Percentiles rank a stretch among this genome's conserved stretches.
Conservation (phyloP, 116 monocot species). For the Trichopus zeylanicus region DNA sequence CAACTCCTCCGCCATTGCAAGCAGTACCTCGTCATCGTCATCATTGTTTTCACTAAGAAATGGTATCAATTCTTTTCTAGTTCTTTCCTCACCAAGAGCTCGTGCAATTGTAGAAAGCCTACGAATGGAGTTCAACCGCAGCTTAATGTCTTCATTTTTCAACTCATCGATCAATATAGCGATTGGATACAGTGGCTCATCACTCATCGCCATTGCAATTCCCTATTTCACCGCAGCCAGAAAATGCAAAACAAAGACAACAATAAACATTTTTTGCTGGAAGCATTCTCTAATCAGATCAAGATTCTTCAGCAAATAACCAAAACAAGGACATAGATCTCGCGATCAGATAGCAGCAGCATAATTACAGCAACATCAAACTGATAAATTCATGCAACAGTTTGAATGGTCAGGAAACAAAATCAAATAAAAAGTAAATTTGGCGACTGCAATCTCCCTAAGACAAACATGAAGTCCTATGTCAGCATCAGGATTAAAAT, state of each 20-base stretch:
- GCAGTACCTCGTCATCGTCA: conserved; percentile 93
- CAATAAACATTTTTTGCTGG: background rate
- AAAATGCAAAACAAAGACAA: background rate
- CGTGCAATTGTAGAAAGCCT: conserved; percentile 86
- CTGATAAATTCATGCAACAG: too few species aligned
- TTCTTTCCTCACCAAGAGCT: conserved; percentile 97
- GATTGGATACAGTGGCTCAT: conserved; percentile 87
- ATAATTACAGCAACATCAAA: too few species aligned
- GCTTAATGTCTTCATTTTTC: conserved; percentile 92
- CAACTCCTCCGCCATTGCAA: conserved; percentile 90
- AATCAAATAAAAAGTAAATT: too few species aligned
- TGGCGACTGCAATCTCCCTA: too few species aligned
- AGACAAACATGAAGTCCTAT: too few species aligned
- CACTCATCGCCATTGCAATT: conserved; percentile 61
- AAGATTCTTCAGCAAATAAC: too few species aligned
- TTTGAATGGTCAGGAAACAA: too few species aligned
- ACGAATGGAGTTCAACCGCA: conserved; percentile 86
- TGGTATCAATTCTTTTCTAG: conserved; percentile 88
- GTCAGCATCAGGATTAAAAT: too few species aligned
- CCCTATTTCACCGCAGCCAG: background rate
- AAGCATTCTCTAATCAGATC: too few species aligned
- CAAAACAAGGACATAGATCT: too few species aligned
- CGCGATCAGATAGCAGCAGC: too few species aligned
- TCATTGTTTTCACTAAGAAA: conserved; percentile 93
- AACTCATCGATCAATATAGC: conserved; percentile 89